Evolutionary conservation across 148 eudicot genomes (phyloP), one percentile per base, ranked within the genome.

Genomic region (Beta vulgaris): DNA sequence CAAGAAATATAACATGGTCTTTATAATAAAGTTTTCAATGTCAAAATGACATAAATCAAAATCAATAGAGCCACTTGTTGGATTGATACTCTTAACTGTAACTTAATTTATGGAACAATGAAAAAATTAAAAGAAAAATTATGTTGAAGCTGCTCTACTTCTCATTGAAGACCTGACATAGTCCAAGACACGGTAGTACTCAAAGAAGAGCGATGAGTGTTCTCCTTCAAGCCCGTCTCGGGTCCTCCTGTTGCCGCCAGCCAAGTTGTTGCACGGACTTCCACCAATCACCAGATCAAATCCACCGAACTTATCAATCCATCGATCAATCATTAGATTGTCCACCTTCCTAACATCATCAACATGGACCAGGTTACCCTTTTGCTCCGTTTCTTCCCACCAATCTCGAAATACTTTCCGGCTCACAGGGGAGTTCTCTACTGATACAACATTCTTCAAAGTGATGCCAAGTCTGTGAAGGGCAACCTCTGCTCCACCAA

Each of bases 211-310:
- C 26, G 80, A 81, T 13, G 84, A 85, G 8, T 83, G 76, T 43
- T 83, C 70, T 18, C 86, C 86, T 31, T 78, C 68, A 0, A 78
- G 81, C 40, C 84, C 86, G 21, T 83, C 82, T 40, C 86, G 51
- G 1, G 76, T 78, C n/a, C 73, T 72, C 42, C 80, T 46, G 35
- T 85, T 83, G 1, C 82, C 81, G 6, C 89, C 89, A 12, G 86
- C 77, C 15, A 84, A 83, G 67, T 86, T 84, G 57, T 86, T 86
- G 62, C 86, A 84, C 0, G 86, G 89, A 71, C 89, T 84, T 26
- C 88, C 89, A 44, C 89, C 89, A 23, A 84, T 79, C 35, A 86
- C 83, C 0, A 86, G 77, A 77, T 86, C 81, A 40, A 86, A 86
- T 14, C 86, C 81, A 5, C 71, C 82, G 62, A 76, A 77, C 16